phyloP scores from a whole-genome alignment of 192 early-diverging fungal species.

The Coemansia sp. region DNA sequence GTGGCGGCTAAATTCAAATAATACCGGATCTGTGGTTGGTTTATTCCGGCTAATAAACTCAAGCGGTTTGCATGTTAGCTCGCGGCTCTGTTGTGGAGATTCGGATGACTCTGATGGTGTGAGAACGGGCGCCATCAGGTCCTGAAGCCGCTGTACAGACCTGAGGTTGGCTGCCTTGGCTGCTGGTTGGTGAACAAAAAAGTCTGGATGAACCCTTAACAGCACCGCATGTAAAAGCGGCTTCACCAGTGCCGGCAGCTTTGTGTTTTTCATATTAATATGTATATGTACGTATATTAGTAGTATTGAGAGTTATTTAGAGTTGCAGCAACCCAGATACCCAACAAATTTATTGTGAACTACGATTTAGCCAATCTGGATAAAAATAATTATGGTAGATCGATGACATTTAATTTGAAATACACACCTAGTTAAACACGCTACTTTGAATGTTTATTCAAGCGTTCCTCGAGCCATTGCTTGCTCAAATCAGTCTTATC shows the following conservation, averaged over 20 bases:
- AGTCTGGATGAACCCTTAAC: slow-evolving; percentile 47
- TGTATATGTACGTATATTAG: neutral
- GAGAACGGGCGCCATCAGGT: slow-evolving; percentile 31
- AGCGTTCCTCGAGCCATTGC: slow-evolving; percentile 61
- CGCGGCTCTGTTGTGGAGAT: neutral
- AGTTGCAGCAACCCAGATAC: neutral
- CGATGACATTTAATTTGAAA: neutral
- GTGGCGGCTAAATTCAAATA: slow-evolving; percentile 24
- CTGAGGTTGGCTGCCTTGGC: slow-evolving; percentile 35
- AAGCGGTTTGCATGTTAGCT: slow-evolving; percentile 14
- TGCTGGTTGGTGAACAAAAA: slow-evolving; percentile 33
- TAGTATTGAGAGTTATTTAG: neutral
- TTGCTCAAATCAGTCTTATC: slow-evolving; percentile 68
- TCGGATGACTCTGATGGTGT: neutral
- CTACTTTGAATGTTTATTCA: slow-evolving; percentile 39
- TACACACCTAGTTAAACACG: no score
- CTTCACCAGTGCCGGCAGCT: slow-evolving; percentile 34
- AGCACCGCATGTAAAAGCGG: slow-evolving; percentile 42
- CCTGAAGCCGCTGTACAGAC: slow-evolving; percentile 49
- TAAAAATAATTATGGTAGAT: neutral
- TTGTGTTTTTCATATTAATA: slow-evolving; percentile 8
- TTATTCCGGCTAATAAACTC: slow-evolving; percentile 9
- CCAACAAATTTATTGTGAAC: neutral
- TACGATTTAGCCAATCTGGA: neutral
- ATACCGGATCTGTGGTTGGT: slow-evolving; percentile 1